phyloP scores from a whole-genome alignment of 78 protist species.

The Protostelium mycophagum region DNA sequence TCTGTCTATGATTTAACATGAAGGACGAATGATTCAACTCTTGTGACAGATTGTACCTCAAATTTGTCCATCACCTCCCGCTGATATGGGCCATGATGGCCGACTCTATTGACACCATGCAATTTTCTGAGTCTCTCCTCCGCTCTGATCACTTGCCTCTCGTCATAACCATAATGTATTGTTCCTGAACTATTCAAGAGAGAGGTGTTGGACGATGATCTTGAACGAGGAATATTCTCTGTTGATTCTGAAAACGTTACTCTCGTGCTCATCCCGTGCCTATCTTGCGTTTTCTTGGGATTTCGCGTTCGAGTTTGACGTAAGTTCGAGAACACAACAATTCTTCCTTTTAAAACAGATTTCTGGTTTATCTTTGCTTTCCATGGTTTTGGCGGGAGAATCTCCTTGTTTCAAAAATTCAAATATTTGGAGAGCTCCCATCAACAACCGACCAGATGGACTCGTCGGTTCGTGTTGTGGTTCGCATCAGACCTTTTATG shows the following conservation, averaged over 20 bases:
- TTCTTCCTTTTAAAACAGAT: too few relatives aligned
- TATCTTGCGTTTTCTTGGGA: too few relatives aligned
- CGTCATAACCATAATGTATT: neutral
- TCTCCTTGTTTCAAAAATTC: neutral
- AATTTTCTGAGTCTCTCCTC: neutral
- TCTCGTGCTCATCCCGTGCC: neutral
- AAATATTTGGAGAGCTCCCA: neutral
- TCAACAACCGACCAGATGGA: neutral
- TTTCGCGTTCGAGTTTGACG: too few relatives aligned
- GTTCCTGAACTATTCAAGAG: neutral
- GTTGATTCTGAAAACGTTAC: neutral
- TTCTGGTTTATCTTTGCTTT: too few relatives aligned
- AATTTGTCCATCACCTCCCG: neutral
- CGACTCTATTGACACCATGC: neutral
- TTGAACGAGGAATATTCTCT: neutral
- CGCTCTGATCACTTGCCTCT: neutral
- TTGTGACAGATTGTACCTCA: neutral
- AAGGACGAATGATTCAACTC: neutral
- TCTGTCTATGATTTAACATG: neutral
- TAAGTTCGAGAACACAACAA: too few relatives aligned
- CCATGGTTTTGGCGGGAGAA: too few relatives aligned
- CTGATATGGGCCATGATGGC: neutral
- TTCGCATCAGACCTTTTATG: neutral
- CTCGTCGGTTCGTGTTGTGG: neutral
- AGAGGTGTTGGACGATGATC: neutral